Conservation (phyloP, 1,284 basidiomycete species). For the Naganishia liquefaciens region DNA sequence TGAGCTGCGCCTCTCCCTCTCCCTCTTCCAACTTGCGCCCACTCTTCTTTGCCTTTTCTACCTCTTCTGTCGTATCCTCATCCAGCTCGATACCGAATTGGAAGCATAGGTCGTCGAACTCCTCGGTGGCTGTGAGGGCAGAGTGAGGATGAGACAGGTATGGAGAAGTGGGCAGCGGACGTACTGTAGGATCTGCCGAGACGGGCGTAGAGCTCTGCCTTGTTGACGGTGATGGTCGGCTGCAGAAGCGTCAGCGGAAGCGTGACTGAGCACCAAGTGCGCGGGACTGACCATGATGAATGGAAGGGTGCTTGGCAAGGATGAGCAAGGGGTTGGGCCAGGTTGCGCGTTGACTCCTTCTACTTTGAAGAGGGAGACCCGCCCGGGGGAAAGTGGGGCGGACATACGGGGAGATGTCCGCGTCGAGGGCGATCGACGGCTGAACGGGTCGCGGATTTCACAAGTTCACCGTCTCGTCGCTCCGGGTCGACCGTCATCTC, state of each 20-base stretch:
- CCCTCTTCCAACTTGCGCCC: constrained; percentile 56
- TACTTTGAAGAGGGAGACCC: neutral
- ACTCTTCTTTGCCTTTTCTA: constrained; percentile 75
- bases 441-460: neutral
- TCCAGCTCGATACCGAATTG: constrained; percentile 97
- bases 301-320: neutral
- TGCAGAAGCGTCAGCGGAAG: constrained; percentile 25
- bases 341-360: neutral
- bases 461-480: neutral
- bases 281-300: constrained; percentile 10
- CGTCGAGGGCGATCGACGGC: too few species aligned
- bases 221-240: constrained; percentile 95
- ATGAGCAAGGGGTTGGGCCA: neutral
- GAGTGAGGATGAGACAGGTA: neutral
- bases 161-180: constrained; percentile 37
- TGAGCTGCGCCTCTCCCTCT: constrained; percentile 74
- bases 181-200: constrained; percentile 82
- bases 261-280: neutral
- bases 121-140: constrained; percentile 69
- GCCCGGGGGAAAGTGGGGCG: too few species aligned
- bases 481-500: neutral
- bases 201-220: constrained; percentile 86
- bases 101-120: constrained; percentile 94
- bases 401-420: too few species aligned
- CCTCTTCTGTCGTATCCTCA: constrained; percentile 91